Base-by-base conservation (phyloP, 75 land plant genomes). In the Adiantum capillusveneris region DNA sequence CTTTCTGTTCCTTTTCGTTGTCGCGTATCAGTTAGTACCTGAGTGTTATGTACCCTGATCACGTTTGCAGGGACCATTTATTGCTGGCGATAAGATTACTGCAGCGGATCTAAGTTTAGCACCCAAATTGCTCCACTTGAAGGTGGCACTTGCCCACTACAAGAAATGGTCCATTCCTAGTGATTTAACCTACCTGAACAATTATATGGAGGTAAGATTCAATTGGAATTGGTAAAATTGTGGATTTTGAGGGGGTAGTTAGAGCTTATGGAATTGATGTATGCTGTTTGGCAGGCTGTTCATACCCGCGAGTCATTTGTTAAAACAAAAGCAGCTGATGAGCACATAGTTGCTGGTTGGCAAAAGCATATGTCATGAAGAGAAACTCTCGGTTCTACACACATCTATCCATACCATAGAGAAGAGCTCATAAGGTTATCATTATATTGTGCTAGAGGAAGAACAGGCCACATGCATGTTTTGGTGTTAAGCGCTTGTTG, bases 121-220 rank as follows among this genome's bases (percentile, higher is more conserved):
- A 31, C 98, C 98, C 11, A 94, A 94, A 70, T 77, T 94, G 1
- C 84, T 86, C 44, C 98, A 94, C 66, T 36, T 94, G 68, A 86
- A 94, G 62, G 73, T 94, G 67, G 87, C 85, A 17, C 59, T 94
- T 31, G 87, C 74, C 11, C 90, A 94, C 60, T 94, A 81, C 66
- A 94, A 94, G 58, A 81, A 86, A 13, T 94, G 98, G 95, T 79
- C 91, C 7, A 59, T 94, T 63, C 98, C 98, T 22, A 83, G 81
- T 65, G 69, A 81, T 44, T 73, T 94, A 28, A 62, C 79, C 12
- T 24, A 77, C 62, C 59, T 89, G 53, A 73, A 63, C 44, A 67
- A 53, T 31, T 94, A 94, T 72, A 79, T 86, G 72, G 63, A 88
- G 85, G 98, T 88, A 59, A 53, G 37, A 5, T 5, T 34, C n/a